phyloP scores from a whole-genome alignment of 1,284 basidiomycete genomes.

The Farysia itapuensis region DNA sequence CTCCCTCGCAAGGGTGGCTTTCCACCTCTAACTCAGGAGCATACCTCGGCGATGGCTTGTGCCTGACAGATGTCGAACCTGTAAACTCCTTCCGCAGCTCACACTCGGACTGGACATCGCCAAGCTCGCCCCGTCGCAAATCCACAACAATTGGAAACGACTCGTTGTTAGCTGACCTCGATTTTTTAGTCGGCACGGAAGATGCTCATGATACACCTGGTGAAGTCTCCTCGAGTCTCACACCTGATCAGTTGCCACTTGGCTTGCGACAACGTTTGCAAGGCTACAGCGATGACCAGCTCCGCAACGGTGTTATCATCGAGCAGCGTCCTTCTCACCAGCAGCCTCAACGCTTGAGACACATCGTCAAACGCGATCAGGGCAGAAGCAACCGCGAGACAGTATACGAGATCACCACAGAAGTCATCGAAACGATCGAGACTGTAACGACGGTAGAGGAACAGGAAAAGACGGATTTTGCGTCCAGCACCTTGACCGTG shows the following conservation, averaged over 20 bases:
- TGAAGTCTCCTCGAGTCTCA: slow-evolving; percentile 1
- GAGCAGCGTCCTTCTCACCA: slow-evolving; percentile 2
- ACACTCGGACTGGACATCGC: neutral
- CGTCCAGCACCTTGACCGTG: too few relatives aligned
- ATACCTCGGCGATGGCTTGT: slow-evolving; percentile 35
- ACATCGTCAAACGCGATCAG: slow-evolving; percentile 27
- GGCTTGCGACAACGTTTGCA: slow-evolving; percentile 20
- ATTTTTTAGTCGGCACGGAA: slow-evolving; percentile 39
- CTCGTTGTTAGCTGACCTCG: slow-evolving; percentile 35
- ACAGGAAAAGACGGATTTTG: neutral
- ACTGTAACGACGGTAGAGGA: slow-evolving; percentile 47
- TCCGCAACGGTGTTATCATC: slow-evolving; percentile 24
- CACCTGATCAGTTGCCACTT: slow-evolving; percentile 39
- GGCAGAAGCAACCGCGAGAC: slow-evolving; percentile 47
- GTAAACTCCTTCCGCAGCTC: neutral
- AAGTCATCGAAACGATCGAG: slow-evolving; percentile 58
- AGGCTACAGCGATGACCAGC: slow-evolving; percentile 23
- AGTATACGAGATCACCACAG: slow-evolving; percentile 62
- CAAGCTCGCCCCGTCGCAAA: neutral
- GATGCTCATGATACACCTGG: slow-evolving; percentile 45
- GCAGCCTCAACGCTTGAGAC: slow-evolving; percentile 15
- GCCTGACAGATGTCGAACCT: slow-evolving; percentile 29
- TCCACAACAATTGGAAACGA: slow-evolving; percentile 8
- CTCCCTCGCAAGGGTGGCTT: too few relatives aligned
- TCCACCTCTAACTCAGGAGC: slow-evolving; percentile 1